Conservation (phyloP, 192 early-diverging fungal genomes). For the Podila epigama region DNA sequence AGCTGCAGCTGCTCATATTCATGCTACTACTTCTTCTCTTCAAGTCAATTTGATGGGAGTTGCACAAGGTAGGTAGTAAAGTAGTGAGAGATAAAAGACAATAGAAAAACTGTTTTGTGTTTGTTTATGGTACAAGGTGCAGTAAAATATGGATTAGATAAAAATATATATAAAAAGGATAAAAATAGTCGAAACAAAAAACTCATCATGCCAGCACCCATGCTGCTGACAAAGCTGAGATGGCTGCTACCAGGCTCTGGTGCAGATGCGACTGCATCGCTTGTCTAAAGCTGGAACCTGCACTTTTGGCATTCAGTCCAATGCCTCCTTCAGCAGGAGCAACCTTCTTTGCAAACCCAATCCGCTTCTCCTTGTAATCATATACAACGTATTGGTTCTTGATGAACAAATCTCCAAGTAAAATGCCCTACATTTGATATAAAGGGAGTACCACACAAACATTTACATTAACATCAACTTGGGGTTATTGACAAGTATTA, state of each 20-base stretch:
- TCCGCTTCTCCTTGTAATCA: conserved; percentile 19
- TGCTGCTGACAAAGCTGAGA: no score
- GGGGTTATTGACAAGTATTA: background rate
- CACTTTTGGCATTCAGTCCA: conserved; percentile 21
- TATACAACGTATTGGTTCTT: conserved; percentile 49
- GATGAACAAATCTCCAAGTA: conserved; percentile 47
- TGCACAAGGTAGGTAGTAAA: no score
- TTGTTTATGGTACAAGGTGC: background rate
- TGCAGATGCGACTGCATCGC: no score
- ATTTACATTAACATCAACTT: background rate
- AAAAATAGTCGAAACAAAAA: no score
- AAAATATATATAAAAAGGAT: background rate
- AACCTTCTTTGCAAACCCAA: conserved; percentile 40
- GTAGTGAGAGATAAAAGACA: background rate
- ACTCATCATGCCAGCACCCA: no score
- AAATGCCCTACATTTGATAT: conserved; percentile 16
- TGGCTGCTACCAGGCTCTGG: no score
- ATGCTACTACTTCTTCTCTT: no score
- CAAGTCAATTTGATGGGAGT: no score
- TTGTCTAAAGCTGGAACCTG: background rate
- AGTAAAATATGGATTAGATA: background rate
- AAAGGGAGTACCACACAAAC: background rate
- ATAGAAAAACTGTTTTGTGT: background rate
- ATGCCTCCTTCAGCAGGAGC: conserved; percentile 20
- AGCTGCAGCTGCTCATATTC: no score